Base-by-base conservation (phyloP, 2,329 filamentous ascomycete species). In the Cryphonectria parasitica region DNA sequence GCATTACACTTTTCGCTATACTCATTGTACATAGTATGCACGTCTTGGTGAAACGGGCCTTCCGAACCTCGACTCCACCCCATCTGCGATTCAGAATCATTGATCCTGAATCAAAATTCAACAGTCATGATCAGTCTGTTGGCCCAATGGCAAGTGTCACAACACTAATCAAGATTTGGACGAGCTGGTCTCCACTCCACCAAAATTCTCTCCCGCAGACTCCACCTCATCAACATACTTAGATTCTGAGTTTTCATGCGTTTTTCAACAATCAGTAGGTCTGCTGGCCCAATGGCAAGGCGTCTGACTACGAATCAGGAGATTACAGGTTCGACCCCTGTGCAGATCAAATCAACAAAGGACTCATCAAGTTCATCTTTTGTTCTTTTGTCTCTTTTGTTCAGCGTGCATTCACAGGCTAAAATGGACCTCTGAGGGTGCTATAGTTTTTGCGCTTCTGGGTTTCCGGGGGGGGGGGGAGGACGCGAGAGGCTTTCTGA, bases 231-330 rank as follows among this genome's bases (percentile, higher is more conserved):
- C 34, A 34, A 34, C 34, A 34, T 34, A 34, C 34, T 34, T 34
- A 34, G 34, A 34, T 34, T 34, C 1, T 34, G 34, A 34, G 3
- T 34, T 34, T 34, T 34, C 34, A 34, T 6, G 34, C 34, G 34
- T 4, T 34, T 34, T 49, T 34, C 41, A 64, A 49, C 62, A 49
- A 43, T 64, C n/a, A 1, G 22, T 2, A 3, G 74, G 72, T 68
- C 72, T 60, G 65, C 68, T 77, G 76, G 77, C 75, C 74, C 74
- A 76, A 76, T 79, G 78, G 74, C 78, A 79, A 79, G 77, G 78
- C 78, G 77, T 76, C 77, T 79, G 78, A 78, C 77, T 79, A 79
- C 78, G 78, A 79, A 79, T 78, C 78, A 79, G 77, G 77, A 78
- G 77, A 78, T 78, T 78, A 77, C 77, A 78, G 78, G 78, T 79